These are phyloP conservation scores for Phyllosticta capitalensis DNA, from an alignment of 2,329 filamentous ascomycete species.

Conservation along the genomic window DNA sequence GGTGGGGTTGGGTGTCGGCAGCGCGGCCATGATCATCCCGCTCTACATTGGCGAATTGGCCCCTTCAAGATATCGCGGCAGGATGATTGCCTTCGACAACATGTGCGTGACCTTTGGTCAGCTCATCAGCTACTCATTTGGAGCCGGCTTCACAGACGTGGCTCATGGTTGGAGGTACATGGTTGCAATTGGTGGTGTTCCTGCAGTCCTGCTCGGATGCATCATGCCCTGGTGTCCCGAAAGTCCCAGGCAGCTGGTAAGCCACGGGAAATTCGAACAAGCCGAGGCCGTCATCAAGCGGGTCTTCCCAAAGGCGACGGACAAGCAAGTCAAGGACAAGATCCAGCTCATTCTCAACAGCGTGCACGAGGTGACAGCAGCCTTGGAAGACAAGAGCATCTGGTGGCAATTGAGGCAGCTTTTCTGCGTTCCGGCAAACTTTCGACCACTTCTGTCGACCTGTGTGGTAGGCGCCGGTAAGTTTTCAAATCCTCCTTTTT, in stretches of 20 bases:
- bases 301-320: constrained; percentile 20
- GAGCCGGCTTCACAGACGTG: constrained; percentile 27
- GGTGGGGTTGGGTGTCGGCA: constrained; percentile 23
- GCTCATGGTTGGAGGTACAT: constrained; percentile 26
- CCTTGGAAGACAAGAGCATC: constrained; percentile 25
- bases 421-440: constrained; percentile 29
- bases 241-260: constrained; percentile 31
- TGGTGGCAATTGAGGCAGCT: constrained; percentile 18
- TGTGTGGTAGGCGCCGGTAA: constrained; percentile 33
- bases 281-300: constrained; percentile 26
- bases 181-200: constrained; percentile 27
- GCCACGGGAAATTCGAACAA: constrained; percentile 25
- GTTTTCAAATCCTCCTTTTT: not conserved
- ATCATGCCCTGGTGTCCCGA: constrained; percentile 28
- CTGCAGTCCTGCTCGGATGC: constrained; percentile 26
- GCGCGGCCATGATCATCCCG: constrained; percentile 23
- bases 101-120: constrained; percentile 22
- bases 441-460: constrained; percentile 29
- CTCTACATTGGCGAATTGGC: constrained; percentile 19
- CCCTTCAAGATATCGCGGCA: constrained; percentile 25
- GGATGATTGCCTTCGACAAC: constrained; percentile 32
- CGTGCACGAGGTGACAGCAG: constrained; percentile 26
- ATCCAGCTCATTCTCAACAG: constrained; percentile 14
- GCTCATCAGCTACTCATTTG: constrained; percentile 26
- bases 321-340: constrained; percentile 14